phyloP scores from a whole-genome alignment of 2,329 filamentous ascomycete species.

The Fusarium phyllophilum region DNA sequence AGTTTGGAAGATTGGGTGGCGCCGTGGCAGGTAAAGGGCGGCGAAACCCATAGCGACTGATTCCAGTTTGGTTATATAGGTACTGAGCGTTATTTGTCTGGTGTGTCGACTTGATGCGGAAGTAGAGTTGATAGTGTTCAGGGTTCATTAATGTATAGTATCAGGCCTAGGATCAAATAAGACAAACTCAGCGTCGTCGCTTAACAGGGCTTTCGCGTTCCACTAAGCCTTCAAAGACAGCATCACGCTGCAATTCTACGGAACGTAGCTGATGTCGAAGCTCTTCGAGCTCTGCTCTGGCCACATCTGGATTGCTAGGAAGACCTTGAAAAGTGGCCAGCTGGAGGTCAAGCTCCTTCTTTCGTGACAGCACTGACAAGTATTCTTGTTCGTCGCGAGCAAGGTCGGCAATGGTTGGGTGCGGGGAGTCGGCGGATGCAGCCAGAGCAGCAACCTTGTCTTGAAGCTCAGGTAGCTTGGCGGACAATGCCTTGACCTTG shows the following conservation, averaged over 20 bases:
- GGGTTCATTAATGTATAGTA: conserved; percentile 35
- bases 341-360: conserved; percentile 69
- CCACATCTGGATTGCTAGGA: conserved; percentile 75
- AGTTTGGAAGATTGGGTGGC: conserved; percentile 77
- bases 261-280: conserved; percentile 71
- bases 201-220: conserved; percentile 67
- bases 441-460: conserved; percentile 61
- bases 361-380: conserved; percentile 64
- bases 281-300: conserved; percentile 75
- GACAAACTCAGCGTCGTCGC: conserved; percentile 44
- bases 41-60: conserved; percentile 50
- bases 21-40: conserved; percentile 73
- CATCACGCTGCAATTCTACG: conserved; percentile 73
- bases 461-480: conserved; percentile 71
- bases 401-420: conserved; percentile 67
- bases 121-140: conserved; percentile 3
- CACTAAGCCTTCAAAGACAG: conserved; percentile 78
- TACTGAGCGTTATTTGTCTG: conserved; percentile 15
- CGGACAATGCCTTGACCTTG: conserved; percentile 71
- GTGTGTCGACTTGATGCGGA: not conserved
- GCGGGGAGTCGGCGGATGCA: conserved; percentile 47
- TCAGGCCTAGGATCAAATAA: conserved; percentile 15
- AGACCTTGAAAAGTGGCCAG: conserved; percentile 76
- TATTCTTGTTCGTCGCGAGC: conserved; percentile 68
- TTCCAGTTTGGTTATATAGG: conserved; percentile 12